Conservation (phyloP, 2,329 filamentous ascomycete species). For the Didymella segeticola region DNA sequence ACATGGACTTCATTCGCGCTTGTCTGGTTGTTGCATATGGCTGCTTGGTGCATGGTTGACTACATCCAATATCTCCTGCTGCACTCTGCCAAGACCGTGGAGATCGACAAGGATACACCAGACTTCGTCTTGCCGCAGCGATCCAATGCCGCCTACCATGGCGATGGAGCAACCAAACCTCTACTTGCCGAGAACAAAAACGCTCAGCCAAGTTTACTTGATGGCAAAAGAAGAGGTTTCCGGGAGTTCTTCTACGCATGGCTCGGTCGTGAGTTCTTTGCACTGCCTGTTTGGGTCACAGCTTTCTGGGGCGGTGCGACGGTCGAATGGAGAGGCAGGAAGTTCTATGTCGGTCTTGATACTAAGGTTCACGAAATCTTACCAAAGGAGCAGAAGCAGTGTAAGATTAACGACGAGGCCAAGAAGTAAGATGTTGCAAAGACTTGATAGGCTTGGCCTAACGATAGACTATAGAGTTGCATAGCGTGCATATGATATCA, state of each 20-base stretch:
- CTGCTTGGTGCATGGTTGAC: slow-evolving; percentile 77
- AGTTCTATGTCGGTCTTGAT: slow-evolving; percentile 81
- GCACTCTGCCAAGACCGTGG: slow-evolving; percentile 74
- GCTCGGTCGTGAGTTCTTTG: slow-evolving; percentile 81
- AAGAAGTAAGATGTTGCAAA: not conserved
- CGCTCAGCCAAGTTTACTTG: slow-evolving; percentile 24
- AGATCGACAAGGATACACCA: slow-evolving; percentile 75
- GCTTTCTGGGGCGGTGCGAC: slow-evolving; percentile 88
- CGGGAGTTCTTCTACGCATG: slow-evolving; percentile 79
- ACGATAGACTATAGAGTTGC: not conserved
- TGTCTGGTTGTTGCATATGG: slow-evolving; percentile 71
- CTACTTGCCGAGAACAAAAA: slow-evolving; percentile 24
- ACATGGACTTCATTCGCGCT: slow-evolving; percentile 72
- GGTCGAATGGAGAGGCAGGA: slow-evolving; percentile 84
- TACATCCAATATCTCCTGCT: slow-evolving; percentile 75
- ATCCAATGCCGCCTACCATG: slow-evolving; percentile 41
- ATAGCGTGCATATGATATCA: not conserved
- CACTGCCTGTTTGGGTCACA: slow-evolving; percentile 88
- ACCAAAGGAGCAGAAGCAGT: slow-evolving; percentile 14
- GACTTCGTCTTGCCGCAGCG: slow-evolving; percentile 67
- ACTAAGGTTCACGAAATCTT: slow-evolving; percentile 74
- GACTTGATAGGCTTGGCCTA: not conserved
- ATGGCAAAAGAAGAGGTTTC: slow-evolving; percentile 63
- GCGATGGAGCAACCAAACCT: slow-evolving; percentile 29
- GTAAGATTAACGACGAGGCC: not conserved